A percentile compares a stretch with the other conserved stretches of the same genome.
These are phyloP conservation scores for Emericellopsis atlantica DNA, from an alignment of 2,329 filamentous ascomycete genomes.

Conservation along the genomic window DNA sequence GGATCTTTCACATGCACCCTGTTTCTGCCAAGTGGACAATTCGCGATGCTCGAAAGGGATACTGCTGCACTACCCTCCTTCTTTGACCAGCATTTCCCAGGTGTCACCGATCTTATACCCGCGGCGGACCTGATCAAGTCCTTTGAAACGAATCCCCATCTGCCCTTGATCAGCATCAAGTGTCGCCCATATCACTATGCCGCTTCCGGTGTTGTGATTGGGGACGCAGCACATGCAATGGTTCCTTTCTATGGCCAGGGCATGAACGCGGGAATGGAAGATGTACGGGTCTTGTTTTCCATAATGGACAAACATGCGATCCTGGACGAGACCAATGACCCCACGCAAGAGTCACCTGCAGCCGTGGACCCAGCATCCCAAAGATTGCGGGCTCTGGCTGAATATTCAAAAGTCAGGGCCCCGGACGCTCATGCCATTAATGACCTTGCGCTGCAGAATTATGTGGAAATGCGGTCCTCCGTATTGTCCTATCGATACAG, in stretches of 20 bases:
- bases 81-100: slow-evolving; percentile 78
- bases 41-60: slow-evolving; percentile 51
- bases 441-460: slow-evolving; percentile 82
- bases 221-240: slow-evolving; percentile 94
- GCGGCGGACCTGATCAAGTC: slow-evolving; percentile 56
- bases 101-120: slow-evolving; percentile 62
- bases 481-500: slow-evolving; percentile 70
- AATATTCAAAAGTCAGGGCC: slow-evolving; percentile 63
- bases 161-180: slow-evolving; percentile 88
- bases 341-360: slow-evolving; percentile 18
- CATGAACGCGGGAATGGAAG: slow-evolving; percentile 93
- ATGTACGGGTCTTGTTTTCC: slow-evolving; percentile 78
- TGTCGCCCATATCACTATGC: slow-evolving; percentile 77
- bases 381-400: slow-evolving; percentile 50
- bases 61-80: slow-evolving; percentile 51
- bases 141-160: slow-evolving; percentile 73
- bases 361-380: slow-evolving; percentile 36
- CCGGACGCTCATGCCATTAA: slow-evolving; percentile 83
- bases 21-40: slow-evolving; percentile 66
- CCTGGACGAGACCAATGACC: slow-evolving; percentile 28
- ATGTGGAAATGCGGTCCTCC: slow-evolving; percentile 82
- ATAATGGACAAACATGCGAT: slow-evolving; percentile 58
- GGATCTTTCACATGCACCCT: slow-evolving; percentile 92
- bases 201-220: slow-evolving; percentile 69
- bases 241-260: slow-evolving; percentile 98